These are phyloP conservation scores for Cystofilobasidium bisporidii DNA, from an alignment of 768 basidiomycete species.

Conservation along the genomic window DNA sequence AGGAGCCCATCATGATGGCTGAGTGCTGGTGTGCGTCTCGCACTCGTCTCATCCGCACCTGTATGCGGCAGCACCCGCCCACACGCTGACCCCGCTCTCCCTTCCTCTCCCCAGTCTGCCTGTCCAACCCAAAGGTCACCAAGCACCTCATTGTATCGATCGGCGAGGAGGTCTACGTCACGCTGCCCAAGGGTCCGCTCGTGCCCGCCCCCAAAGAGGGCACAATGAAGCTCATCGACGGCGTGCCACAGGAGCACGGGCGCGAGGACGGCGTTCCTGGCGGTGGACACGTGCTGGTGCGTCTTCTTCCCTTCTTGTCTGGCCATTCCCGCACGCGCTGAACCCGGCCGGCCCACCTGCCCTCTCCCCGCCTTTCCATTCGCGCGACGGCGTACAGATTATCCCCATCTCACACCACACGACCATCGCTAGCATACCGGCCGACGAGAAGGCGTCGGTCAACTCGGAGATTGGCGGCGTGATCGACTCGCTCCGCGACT, in stretches of 20 bases:
- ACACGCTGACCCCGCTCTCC: too few species aligned
- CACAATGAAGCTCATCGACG: conserved; percentile 10
- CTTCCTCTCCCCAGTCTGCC: conserved; percentile 57
- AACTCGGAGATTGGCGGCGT: conserved; percentile 71
- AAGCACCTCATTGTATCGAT: conserved; percentile 95
- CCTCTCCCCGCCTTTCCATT: too few species aligned
- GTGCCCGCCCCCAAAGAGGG: conserved; percentile 8
- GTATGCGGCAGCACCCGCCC: background rate
- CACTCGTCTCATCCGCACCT: background rate
- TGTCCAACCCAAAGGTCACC: conserved; percentile 84
- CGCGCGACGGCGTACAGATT: too few species aligned
- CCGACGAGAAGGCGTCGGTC: conserved; percentile 65
- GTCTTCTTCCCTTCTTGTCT: conserved; percentile 41
- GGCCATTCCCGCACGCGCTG: too few species aligned
- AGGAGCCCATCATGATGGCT: conserved; percentile 35
- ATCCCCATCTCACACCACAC: conserved; percentile 65
- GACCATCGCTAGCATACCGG: conserved; percentile 70
- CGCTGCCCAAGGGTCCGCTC: conserved; percentile 92
- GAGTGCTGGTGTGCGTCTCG: conserved; percentile 68
- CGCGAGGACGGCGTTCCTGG: conserved; percentile 57
- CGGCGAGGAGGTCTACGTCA: conserved; percentile 84
- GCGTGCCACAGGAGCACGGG: background rate
- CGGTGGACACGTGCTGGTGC: conserved; percentile 88
- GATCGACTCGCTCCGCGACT: conserved; percentile 60
- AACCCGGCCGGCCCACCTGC: background rate